Evolutionary conservation across 345 rosid genomes (phyloP), one percentile per base, ranked within the genome.

Genomic region (Euphorbia pulcherrima): DNA sequence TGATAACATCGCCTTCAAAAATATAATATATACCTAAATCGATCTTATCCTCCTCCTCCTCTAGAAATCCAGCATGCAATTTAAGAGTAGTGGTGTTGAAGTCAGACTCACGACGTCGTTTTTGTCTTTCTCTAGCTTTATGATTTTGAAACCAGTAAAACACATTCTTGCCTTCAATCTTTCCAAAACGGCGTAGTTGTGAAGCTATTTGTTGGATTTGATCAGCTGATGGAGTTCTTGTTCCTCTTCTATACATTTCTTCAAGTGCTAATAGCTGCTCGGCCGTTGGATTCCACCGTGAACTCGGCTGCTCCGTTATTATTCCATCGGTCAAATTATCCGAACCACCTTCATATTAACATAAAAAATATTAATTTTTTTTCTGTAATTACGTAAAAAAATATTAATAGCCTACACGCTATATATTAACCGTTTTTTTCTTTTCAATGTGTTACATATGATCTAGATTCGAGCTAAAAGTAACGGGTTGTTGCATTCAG

Each of bases 141-240:
- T 71, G 75, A 50, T 71, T 71, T 48, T 72, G 75, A 66, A 72
- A 72, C 75, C 70, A 72, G 52, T 65, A 71, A 27, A 63, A 71
- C n/a, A 71, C 74, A 56, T 71, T 71, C 69, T 64, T 71, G 21
- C 64, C 69, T 71, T 71, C 69, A 21, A 71, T 71, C 64, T 64
- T 64, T 21, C 69, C 69, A 30, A 62, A 57, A 62, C 60, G 60
- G 27, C 70, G 59, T 4, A 72, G 65, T 30, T 56, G 37, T n/a
- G 46, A 26, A 44, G 75, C 62, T 58, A 72, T 72, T 37, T 58
- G 65, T 52, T 65, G 65, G 47, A 72, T 72, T 60, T 72, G 75
- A 27, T 72, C 60, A 8, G 66, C 50, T 4, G 64, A 65, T 35
- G 75, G 75, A 0, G 70, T 72, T 65, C 66, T 41, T 20, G 52